These are phyloP conservation scores for Pseudocercospora pini-densiflorae DNA, from an alignment of 2,329 filamentous ascomycete species.

Conservation along the genomic window DNA sequence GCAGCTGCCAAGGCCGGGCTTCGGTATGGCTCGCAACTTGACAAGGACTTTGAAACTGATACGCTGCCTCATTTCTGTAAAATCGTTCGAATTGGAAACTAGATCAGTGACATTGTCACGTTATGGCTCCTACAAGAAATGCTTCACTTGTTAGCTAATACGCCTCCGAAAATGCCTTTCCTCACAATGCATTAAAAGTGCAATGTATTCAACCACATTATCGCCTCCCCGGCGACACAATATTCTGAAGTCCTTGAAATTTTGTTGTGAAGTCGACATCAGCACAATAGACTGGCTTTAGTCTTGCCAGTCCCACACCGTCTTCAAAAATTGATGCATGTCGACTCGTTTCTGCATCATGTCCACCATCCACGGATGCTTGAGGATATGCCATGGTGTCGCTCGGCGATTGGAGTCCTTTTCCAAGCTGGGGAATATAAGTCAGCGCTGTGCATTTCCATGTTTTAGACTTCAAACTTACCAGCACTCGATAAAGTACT, in stretches of 20 bases:
- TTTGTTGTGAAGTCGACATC: not conserved
- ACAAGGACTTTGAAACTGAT: not conserved
- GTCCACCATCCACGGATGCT: slow-evolving; percentile 98
- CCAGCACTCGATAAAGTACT: slow-evolving; percentile 99
- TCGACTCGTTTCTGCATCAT: slow-evolving; percentile 97
- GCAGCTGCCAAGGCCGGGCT: not conserved
- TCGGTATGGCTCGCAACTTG: not conserved
- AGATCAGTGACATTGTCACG: not conserved
- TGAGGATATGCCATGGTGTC: slow-evolving; percentile 97
- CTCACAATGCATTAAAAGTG: not conserved
- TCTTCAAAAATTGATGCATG: slow-evolving; percentile 90
- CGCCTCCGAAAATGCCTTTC: slow-evolving; percentile 4
- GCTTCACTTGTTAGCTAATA: not conserved
- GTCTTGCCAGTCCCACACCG: slow-evolving; percentile 97
- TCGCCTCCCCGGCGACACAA: not conserved
- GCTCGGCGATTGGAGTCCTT: slow-evolving; percentile 87
- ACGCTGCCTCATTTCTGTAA: not conserved
- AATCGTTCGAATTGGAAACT: not conserved
- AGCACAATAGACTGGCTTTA: slow-evolving; percentile 35
- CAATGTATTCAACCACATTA: slow-evolving; percentile 1
- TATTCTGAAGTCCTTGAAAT: not conserved
- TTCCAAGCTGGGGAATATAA: slow-evolving; percentile 69
- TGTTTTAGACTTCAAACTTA: slow-evolving; percentile 57
- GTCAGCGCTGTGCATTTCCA: slow-evolving; percentile 32
- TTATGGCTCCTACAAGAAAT: slow-evolving; percentile 1